Evolutionary conservation across 129 eudicot species (phyloP), one percentile per base, ranked within the genome.

Genomic region (Flaveria trinervia): DNA sequence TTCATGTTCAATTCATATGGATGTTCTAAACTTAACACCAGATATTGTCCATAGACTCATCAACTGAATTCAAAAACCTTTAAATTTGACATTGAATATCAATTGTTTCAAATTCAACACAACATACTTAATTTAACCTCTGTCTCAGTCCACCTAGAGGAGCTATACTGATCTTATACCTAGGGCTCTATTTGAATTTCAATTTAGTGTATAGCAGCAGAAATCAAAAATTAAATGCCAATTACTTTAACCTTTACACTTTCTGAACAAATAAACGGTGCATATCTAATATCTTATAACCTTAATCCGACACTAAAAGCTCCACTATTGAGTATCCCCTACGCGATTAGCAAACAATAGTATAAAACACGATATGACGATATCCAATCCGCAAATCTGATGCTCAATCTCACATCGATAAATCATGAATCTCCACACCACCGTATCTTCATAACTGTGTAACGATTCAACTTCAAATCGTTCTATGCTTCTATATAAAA

Each of bases 51-150:
- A 48, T 11, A 0, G 52, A 48, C 13, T 2, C 16, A 48, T 12
- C 52, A 48, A 13, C 13, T 48, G n/a, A 12, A 48, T 9, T 12
- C 5, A 2, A 12, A 48, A 48, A 48, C 52, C n/a, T 48, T 9
- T 13, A 48, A 48, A 3, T 48, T 48, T 12, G n/a, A 46, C 15
- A 48, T 48, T 13, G 3, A 13, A 48, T 52, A 52, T n/a, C 22
- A 52, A 52, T n/a, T 3, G 22, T 52, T 33, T 55, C 66, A 54
- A 36, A 36, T 33, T 72, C 22, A 72, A 72, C 48, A 57, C 66
- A 72, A 12, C 52, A 54, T 55, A 33, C 76, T 72, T 54, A 36
- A 11, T 33, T 54, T 52, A 3, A 4, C 22, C 23, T 52, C 59
- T n/a, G 59, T 52, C 6, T 52, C 59, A 52, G 59, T 52, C 59